Conservation (phyloP, 257 asterid genomes). For the Solanum megistacrolobum region DNA sequence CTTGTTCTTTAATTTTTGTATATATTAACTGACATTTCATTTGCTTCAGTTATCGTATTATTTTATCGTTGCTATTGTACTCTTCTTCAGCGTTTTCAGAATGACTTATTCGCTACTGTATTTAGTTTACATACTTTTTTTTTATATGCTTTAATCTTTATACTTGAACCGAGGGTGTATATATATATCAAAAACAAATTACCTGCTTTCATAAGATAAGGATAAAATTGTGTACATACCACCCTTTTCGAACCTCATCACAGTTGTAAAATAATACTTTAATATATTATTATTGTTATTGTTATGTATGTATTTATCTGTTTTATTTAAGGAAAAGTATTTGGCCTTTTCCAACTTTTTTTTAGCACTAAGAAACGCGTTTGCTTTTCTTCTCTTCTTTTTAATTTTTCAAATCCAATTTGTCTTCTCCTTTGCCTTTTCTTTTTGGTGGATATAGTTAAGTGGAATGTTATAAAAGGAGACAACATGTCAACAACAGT, state of each 20-base stretch:
- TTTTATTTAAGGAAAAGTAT: background rate
- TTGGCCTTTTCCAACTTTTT: background rate
- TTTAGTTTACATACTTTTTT: background rate
- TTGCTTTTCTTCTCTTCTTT: background rate
- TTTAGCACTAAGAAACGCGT: background rate
- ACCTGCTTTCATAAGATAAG: background rate
- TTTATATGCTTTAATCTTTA: background rate
- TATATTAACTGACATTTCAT: background rate
- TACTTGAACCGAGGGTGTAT: background rate
- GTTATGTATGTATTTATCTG: background rate
- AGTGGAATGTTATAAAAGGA: background rate
- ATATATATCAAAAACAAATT: background rate
- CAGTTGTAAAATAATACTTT: background rate
- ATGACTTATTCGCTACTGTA: background rate
- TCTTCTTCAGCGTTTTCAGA: background rate
- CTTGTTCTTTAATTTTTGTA: background rate
- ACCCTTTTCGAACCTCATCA: rapidly evolving
- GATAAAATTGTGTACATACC: rapidly evolving
- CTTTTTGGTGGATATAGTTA: background rate
- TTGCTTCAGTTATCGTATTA: background rate
- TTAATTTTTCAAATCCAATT: background rate
- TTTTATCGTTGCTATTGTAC: background rate
- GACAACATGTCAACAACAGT: background rate
- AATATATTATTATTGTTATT: background rate
- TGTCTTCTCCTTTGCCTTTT: background rate